These are phyloP conservation scores for Suillus cothurnatus DNA, from an alignment of 768 basidiomycete species.

Conservation along the genomic window DNA sequence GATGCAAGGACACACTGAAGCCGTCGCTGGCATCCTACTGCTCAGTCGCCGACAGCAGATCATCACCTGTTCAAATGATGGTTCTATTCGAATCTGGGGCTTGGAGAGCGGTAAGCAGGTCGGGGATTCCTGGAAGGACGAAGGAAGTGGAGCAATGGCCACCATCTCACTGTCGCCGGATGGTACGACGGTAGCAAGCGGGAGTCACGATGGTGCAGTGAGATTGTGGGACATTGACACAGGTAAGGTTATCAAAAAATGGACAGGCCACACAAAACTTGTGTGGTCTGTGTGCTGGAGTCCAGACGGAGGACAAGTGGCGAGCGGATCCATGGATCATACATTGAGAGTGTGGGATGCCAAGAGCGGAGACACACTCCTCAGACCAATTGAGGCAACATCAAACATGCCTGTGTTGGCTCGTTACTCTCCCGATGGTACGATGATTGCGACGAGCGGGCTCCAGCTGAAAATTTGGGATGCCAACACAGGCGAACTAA, in stretches of 20 bases:
- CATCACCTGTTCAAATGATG: neutral
- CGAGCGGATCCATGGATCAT: neutral
- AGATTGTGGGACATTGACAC: neutral
- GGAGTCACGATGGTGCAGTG: neutral
- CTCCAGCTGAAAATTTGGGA: neutral
- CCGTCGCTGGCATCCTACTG: neutral
- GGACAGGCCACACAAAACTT: neutral
- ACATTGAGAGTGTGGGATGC: neutral
- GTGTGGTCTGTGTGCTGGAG: conserved; percentile 1
- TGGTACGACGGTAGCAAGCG: neutral
- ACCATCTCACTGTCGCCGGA: neutral
- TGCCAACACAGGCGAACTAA: neutral
- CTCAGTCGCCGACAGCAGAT: neutral
- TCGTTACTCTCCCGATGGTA: neutral
- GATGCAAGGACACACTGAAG: neutral
- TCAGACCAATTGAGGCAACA: neutral
- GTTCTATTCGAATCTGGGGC: neutral
- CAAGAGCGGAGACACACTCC: neutral
- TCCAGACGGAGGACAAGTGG: neutral
- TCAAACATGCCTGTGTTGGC: neutral
- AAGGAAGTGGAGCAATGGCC: neutral
- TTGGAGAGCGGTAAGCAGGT: neutral
- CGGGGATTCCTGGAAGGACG: neutral
- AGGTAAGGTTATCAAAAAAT: neutral
- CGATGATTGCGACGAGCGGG: neutral